Evolutionary conservation across 176 grass and related monocot species (phyloP), one percentile per base, ranked within the genome.

Genomic region (Panicum miliaceum): DNA sequence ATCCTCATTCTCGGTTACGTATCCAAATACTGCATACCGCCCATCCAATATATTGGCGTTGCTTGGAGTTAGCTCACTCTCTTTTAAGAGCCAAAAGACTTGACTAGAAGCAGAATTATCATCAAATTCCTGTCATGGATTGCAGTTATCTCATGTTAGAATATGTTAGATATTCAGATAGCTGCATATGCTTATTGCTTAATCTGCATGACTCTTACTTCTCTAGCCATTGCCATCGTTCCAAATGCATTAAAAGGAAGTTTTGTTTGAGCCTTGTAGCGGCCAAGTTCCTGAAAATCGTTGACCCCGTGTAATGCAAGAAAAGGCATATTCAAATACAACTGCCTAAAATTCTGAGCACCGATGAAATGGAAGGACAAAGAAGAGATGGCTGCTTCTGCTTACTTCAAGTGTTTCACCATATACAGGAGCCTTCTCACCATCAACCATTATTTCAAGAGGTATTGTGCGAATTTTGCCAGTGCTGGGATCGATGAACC

Each of bases 151-250:
- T 64, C n/a, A 32, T n/a, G 22, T 88, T 50, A 77, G 70, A 76
- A 69, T 22, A 69, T 60, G 32, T 16, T 37, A 22, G 40, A 18
- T 66, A 77, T 76, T 42, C 3, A 32, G n/a, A 74, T 61, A 58
- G 22, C 32, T 52, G 68, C 18, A 29, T 48, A 76, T 48, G 48
- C 8, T 78, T 38, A 73, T 58, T 48, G 27, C 73, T 70, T n/a
- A 38, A 78, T 32, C 20, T 72, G 36, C 50, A 63, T 62, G 81
- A 68, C 43, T 42, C 89, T 89, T 96, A 94, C 96, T 26, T 96
- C 96, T 94, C 96, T 96, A 42, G 96, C 96, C 96, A 96, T 94
- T 79, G 93, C 96, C 96, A 99, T 99, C 26, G 96, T 99, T 48
- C 96, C 96, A 82, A 99, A 99, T 71, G 96, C 96, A 76, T 99